Base-by-base conservation (phyloP, 176 grass and related monocot genomes). In the Oryza brachyantha region DNA sequence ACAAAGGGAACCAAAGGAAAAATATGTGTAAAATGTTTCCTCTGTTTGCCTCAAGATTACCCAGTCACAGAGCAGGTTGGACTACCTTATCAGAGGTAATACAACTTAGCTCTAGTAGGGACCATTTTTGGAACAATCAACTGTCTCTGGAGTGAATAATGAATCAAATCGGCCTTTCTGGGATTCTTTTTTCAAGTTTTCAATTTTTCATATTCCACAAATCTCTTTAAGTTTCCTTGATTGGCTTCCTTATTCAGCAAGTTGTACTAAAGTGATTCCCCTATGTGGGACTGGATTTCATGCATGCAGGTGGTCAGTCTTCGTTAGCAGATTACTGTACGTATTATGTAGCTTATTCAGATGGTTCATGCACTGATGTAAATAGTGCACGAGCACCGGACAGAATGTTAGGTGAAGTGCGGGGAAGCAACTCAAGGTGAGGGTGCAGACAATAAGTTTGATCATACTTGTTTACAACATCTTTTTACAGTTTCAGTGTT, bases 251-350 rank as follows among this genome's bases (percentile, higher is more conserved):
- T 66, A 65, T 59, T 42, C 59, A 46, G 46, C 48, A 74, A 74
- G 3, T 25, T 61, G 55, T 38, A 37, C 22, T 76, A 66, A 10
- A 38, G 24, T 58, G 29, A 64, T 81, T 6, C 58, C 32, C 46
- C 45, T 50, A 72, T 79, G 27, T 85, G 21, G 73, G 17, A 60
- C 8, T 0, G 10, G 16, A 85, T 81, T 84, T 64, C 21, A 66
- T 80, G 41, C 64, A 28, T 81, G 52, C 81, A 98, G 96, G 96
- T 74, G 96, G 96, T 5, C 96, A 98, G 81, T 98, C 96, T 68
- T 99, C 96, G 63, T 91, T 99, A 91, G 96, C 96, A 70, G 96
- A 99, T 83, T 99, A 99, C 81, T 99, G 96, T 76, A 99, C 96
- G 26, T 99, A 99, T 81, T 95, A 91, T 52, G 92, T 99, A 73